Conservation (phyloP, 2,329 filamentous ascomycete genomes). For the Metarhizium sp. region DNA sequence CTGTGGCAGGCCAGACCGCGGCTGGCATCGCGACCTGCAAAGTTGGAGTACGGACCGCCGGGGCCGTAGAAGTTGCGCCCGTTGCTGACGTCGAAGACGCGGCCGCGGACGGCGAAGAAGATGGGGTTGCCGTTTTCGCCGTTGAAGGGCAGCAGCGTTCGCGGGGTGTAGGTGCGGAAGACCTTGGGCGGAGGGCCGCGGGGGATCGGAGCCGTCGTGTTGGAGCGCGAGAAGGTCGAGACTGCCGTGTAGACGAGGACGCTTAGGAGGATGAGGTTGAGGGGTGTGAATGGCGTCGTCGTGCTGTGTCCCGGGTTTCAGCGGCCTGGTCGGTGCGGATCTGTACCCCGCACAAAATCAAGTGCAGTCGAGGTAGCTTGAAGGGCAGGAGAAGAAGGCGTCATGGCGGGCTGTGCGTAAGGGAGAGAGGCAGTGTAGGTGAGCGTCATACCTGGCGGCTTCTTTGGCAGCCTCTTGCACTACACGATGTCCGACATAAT, state of each 20-base stretch:
- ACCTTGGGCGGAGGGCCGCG: conserved; percentile 48
- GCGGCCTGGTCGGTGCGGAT: neutral
- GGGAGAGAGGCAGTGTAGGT: neutral
- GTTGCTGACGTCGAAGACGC: conserved; percentile 79
- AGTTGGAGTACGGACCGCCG: conserved; percentile 90
- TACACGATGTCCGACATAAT: conserved; percentile 48
- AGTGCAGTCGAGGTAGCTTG: too few relatives aligned
- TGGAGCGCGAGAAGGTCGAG: conserved; percentile 39
- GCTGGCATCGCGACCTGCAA: conserved; percentile 85
- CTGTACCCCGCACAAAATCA: too few relatives aligned
- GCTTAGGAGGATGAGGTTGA: conserved; percentile 52
- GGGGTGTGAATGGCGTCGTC: conserved; percentile 44
- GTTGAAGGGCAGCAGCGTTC: conserved; percentile 76
- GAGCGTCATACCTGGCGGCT: conserved; percentile 23
- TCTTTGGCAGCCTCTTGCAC: conserved; percentile 41
- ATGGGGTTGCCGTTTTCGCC: conserved; percentile 66
- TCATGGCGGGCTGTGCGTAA: too few relatives aligned
- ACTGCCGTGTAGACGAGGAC: conserved; percentile 51
- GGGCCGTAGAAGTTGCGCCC: conserved; percentile 95
- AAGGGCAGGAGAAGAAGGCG: too few relatives aligned
- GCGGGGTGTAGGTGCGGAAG: conserved; percentile 64
- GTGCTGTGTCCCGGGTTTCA: neutral
- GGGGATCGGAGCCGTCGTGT: conserved; percentile 36
- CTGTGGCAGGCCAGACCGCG: conserved; percentile 82
- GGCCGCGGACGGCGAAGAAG: conserved; percentile 83